These are phyloP conservation scores for Trypanosoma caninum DNA, from an alignment of 208 protist genomes.

Conservation along the genomic window DNA sequence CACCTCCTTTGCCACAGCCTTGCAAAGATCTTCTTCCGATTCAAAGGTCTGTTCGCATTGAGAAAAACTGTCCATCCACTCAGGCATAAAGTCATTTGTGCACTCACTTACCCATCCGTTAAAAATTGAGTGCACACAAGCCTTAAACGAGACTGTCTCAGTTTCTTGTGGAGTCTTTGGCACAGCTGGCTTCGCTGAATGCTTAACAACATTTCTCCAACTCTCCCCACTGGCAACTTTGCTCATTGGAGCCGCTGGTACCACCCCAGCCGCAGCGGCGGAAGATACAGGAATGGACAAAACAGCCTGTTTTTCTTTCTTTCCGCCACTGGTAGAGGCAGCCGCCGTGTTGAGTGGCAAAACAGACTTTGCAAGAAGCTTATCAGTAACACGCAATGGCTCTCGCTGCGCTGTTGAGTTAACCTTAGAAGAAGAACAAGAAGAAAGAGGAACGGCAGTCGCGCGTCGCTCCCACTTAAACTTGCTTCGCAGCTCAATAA, in stretches of 20 bases:
- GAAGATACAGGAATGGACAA: constrained; percentile 6
- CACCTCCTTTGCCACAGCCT: constrained; percentile 69
- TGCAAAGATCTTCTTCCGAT: constrained; percentile 47
- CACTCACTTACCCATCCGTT: constrained; percentile 76
- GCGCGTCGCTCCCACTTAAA: constrained; percentile 28
- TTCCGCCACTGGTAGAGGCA: constrained; percentile 2
- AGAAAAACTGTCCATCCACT: constrained; percentile 79
- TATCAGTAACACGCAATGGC: constrained; percentile 8
- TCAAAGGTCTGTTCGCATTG: constrained; percentile 53
- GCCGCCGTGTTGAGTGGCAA: constrained; percentile 2
- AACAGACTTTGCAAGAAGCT: neutral
- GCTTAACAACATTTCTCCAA: constrained; percentile 25
- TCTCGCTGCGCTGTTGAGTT: constrained; percentile 6
- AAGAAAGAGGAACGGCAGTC: constrained; percentile 8
- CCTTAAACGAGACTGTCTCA: constrained; percentile 58
- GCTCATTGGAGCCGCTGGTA: neutral
- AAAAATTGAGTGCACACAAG: constrained; percentile 61
- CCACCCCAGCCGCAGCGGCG: too few species aligned
- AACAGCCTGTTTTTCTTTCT: constrained; percentile 20
- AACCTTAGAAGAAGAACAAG: too few species aligned
- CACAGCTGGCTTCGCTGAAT: neutral
- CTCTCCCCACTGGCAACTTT: constrained; percentile 4
- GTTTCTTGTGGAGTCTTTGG: neutral
- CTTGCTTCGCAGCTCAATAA: constrained; percentile 72
- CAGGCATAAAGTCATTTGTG: constrained; percentile 73